These are phyloP conservation scores for Lactarius hengduanensis DNA, from an alignment of 768 basidiomycete genomes.

Conservation along the genomic window DNA sequence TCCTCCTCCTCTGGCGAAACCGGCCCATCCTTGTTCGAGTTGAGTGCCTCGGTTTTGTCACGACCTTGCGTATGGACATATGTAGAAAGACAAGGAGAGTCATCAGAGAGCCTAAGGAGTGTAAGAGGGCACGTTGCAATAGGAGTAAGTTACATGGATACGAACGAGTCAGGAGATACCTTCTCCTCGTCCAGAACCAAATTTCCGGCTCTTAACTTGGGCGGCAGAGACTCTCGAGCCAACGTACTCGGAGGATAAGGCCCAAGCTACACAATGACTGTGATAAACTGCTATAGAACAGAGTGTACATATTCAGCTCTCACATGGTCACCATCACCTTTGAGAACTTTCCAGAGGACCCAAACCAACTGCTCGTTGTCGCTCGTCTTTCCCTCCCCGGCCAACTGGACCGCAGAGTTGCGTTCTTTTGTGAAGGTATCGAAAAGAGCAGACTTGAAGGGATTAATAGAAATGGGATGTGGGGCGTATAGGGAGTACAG, in stretches of 20 bases:
- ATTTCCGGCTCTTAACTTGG: conserved; percentile 71
- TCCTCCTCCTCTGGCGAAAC: conserved; percentile 53
- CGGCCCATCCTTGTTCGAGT: conserved; percentile 15
- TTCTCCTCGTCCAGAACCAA: conserved; percentile 62
- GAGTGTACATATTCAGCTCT: conserved; percentile 33
- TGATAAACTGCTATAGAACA: conserved; percentile 21
- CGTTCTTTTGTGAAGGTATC: conserved; percentile 68
- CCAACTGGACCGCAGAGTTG: conserved; percentile 53
- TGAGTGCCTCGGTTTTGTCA: background rate
- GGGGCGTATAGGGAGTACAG: conserved; percentile 79
- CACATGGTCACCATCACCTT: conserved; percentile 80
- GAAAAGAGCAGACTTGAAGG: conserved; percentile 73
- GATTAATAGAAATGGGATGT: conserved; percentile 76
- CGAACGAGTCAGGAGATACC: conserved; percentile 18
- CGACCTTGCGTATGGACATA: background rate
- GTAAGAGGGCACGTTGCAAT: background rate
- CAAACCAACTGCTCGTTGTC: conserved; percentile 78
- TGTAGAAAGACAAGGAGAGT: background rate
- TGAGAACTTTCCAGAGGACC: conserved; percentile 85
- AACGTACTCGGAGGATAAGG: conserved; percentile 76
- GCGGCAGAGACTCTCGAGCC: conserved; percentile 70
- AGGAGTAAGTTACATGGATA: background rate
- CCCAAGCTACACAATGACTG: conserved; percentile 60
- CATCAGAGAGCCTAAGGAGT: background rate
- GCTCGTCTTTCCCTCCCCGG: conserved; percentile 48